Percentiles rank a stretch among this genome's conserved stretches.
phyloP scores from a whole-genome alignment of 345 rosid genomes.

The Ricinus communis region DNA sequence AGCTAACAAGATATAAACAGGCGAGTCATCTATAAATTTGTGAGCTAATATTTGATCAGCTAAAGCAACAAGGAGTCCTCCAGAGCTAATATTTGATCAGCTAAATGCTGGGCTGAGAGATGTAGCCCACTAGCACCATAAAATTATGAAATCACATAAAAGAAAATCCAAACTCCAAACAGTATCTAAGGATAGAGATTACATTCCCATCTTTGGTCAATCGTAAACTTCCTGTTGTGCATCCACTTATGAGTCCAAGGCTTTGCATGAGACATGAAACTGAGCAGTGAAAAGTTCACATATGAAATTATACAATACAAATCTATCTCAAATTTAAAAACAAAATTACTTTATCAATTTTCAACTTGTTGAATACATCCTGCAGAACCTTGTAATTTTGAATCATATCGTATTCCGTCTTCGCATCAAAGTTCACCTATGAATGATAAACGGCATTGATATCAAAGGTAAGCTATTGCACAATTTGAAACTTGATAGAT shows the following conservation, averaged over 20 bases:
- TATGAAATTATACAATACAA: background rate
- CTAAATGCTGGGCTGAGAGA: background rate
- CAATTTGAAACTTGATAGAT: background rate
- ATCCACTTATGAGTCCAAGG: background rate
- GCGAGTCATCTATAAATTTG: background rate
- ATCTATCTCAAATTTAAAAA: background rate
- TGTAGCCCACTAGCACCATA: background rate
- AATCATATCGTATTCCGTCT: conserved; percentile 93
- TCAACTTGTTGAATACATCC: conserved; percentile 89
- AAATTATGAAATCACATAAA: background rate
- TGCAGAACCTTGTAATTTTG: conserved; percentile 97
- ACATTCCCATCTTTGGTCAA: background rate
- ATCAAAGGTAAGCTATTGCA: background rate
- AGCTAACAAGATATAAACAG: background rate
- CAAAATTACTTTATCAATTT: conserved; percentile 70
- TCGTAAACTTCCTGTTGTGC: background rate
- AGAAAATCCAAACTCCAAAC: background rate
- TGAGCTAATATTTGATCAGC: background rate
- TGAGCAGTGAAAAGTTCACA: background rate
- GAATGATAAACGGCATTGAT: conserved; percentile 9
- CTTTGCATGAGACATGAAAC: conserved; percentile 1
- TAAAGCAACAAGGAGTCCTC: background rate
- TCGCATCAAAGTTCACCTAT: conserved; percentile 93
- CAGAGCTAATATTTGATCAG: background rate
- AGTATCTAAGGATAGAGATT: background rate